Evolutionary conservation across 2,329 filamentous ascomycete species (phyloP), one percentile per base, ranked within the genome.

Genomic region (Rhynchosporium agropyri): DNA sequence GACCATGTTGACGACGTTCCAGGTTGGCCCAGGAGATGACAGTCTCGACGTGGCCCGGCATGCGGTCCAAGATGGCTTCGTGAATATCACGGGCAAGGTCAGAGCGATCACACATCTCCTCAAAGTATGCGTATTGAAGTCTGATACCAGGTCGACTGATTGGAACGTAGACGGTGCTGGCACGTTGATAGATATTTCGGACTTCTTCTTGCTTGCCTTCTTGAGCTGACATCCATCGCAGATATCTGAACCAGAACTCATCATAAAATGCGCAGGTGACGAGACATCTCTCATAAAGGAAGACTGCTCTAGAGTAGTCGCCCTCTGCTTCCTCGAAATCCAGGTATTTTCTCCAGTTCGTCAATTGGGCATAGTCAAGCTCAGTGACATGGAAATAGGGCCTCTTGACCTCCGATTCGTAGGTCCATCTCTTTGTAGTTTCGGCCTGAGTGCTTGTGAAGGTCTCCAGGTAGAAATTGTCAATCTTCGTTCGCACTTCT

Each of bases 201-300:
- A 94, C 89, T 73, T 97, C 93, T 74, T 97, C 91, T 51, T 92
- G 87, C 75, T 96, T 97, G 69, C 83, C 87, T 1, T 85, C 78
- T 73, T 96, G 91, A 0, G 86, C 86, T 63, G 84, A 83, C 90
- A 97, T 96, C 95, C 95, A 99, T 46, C 94, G 84, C 15, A 90
- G 91, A 76, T 97, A 99, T n/a, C 95, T 89, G 72, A 96, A 87
- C 95, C 95, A 99, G 76, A 98, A 96, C 74, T 98, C 94, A 56
- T 98, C 94, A 74, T 99, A 97, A 69, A 96, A 89, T 15, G 95
- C 94, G 72, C 91, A 96, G 0, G 92, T 94, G 42, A 97, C 91
- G 58, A 99, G 78, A 71, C 93, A 98, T 58, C 95, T 88, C 79
- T 99, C 95, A 74, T 99, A 98, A 38, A 99, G 79, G 73, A 95